phyloP scores from a whole-genome alignment of 768 basidiomycete species.

The Rhodotorula kratochvilovae region DNA sequence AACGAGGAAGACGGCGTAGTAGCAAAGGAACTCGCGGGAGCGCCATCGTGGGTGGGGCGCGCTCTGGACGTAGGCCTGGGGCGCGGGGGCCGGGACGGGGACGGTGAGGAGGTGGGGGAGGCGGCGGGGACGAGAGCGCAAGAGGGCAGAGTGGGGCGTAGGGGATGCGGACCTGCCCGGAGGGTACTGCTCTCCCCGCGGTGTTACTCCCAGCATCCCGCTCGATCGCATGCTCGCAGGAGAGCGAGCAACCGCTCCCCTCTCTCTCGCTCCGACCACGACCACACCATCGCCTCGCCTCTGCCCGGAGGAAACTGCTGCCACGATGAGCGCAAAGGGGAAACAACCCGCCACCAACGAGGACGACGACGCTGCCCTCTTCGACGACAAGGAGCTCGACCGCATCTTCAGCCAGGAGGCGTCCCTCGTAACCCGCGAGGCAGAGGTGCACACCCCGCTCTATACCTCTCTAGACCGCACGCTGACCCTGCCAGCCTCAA shows the following conservation, averaged over 20 bases:
- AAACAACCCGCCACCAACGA: background rate
- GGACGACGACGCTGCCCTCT: constrained; percentile 1
- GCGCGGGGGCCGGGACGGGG: constrained; percentile 51
- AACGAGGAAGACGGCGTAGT: constrained; percentile 59
- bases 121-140: background rate
- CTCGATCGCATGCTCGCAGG: too few species aligned
- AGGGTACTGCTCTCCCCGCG: background rate
- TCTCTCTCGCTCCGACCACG: background rate
- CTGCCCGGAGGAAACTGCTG: too few species aligned
- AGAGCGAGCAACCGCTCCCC: too few species aligned
- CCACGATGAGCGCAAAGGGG: background rate
- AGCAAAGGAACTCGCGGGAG: constrained; percentile 73
- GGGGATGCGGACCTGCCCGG: background rate
- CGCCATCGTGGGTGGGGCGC: constrained; percentile 58
- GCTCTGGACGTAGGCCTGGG: background rate
- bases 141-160: background rate
- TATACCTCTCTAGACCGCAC: background rate
- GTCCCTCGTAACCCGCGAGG: constrained; percentile 32
- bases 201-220: too few species aligned
- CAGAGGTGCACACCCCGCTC: constrained; percentile 31
- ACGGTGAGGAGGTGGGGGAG: constrained; percentile 55
- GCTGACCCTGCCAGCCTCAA: background rate
- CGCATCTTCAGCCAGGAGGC: constrained; percentile 41
- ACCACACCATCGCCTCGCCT: too few species aligned
- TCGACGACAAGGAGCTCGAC: constrained; percentile 39